phyloP scores from a whole-genome alignment of 768 basidiomycete species.

The Phlegmacium glaucopus region DNA sequence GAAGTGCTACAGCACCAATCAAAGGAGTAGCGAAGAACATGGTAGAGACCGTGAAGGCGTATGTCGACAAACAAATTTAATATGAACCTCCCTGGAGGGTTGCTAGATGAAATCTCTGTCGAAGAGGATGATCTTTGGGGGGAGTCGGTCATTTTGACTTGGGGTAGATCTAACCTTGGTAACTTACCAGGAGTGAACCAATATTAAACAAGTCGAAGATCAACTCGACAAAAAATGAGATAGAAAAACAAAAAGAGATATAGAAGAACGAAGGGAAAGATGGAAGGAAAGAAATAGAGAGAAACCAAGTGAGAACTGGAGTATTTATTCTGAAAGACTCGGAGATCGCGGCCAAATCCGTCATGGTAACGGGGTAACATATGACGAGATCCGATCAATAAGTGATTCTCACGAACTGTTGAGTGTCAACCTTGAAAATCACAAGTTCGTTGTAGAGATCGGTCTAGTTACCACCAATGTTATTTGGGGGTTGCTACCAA shows the following conservation, averaged over 20 bases:
- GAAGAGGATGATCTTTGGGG: conserved; percentile 61
- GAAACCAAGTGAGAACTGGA: conserved; percentile 8
- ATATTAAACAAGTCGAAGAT: conserved; percentile 56
- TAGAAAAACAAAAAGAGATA: conserved; percentile 24
- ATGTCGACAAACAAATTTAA: conserved; percentile 34
- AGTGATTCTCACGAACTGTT: no score
- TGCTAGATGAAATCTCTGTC: conserved; percentile 56
- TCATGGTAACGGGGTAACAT: conserved; percentile 32
- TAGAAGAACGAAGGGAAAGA: conserved; percentile 37
- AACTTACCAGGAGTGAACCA: conserved; percentile 50
- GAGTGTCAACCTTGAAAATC: no score
- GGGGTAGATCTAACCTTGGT: not conserved
- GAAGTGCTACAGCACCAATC: conserved; percentile 50
- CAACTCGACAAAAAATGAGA: conserved; percentile 53
- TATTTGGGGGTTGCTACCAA: no score
- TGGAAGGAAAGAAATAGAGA: conserved; percentile 32
- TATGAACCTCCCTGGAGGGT: conserved; percentile 63
- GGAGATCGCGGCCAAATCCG: conserved; percentile 15
- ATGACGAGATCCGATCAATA: conserved; percentile 5
- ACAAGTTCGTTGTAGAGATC: no score
- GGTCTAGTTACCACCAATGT: no score
- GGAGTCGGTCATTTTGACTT: not conserved
- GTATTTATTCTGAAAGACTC: conserved; percentile 22
- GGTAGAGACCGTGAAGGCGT: conserved; percentile 48
- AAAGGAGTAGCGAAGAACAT: conserved; percentile 63